Conservation (phyloP, 2,329 filamentous ascomycete species). For the Xylaria sp. region DNA sequence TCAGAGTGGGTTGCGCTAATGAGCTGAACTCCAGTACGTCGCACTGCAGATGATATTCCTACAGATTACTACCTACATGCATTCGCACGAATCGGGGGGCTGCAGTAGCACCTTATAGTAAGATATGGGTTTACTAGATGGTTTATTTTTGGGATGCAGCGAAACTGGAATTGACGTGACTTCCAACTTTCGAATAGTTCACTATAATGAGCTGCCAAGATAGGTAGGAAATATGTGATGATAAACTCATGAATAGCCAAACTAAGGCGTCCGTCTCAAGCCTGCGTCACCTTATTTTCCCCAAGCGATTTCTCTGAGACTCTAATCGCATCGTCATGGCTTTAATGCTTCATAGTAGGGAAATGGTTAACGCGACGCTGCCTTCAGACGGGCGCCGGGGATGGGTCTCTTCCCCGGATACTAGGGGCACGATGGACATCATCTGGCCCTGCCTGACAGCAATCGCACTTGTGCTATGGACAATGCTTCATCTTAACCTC, state of each 20-base stretch:
- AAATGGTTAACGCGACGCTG: neutral
- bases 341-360: neutral
- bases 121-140: no score
- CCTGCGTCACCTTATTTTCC: neutral
- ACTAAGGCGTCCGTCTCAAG: neutral
- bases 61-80: neutral
- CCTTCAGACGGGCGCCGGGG: neutral
- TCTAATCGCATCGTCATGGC: neutral
- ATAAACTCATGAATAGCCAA: neutral
- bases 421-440: slow-evolving; percentile 29
- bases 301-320: neutral
- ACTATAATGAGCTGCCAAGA: neutral
- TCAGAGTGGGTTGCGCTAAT: neutral
- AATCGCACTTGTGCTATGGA: slow-evolving; percentile 19
- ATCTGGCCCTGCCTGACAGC: slow-evolving; percentile 27
- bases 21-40: neutral
- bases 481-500: slow-evolving; percentile 30
- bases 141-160: slow-evolving; percentile 3
- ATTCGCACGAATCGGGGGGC: neutral
- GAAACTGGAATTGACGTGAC: neutral
- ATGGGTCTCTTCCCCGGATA: slow-evolving; percentile 26
- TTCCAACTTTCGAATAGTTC: neutral
- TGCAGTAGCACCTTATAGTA: neutral
- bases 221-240: neutral
- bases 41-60: neutral